A percentile compares a stretch with the other conserved stretches of the same genome.
These are phyloP conservation scores for Phallus indusiatus DNA, from an alignment of 768 basidiomycete species.

Conservation along the genomic window DNA sequence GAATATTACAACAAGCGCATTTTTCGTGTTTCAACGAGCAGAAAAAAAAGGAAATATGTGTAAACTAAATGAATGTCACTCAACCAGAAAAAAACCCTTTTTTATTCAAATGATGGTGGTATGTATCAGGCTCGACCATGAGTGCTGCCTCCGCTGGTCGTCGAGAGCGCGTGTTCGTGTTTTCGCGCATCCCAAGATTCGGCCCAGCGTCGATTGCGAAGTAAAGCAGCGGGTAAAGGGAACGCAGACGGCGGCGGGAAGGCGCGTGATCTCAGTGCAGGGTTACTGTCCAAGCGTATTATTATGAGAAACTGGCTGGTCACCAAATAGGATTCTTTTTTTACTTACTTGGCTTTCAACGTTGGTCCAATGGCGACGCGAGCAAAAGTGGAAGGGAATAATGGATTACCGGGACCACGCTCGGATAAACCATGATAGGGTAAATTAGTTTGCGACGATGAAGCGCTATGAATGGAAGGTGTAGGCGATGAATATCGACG, in stretches of 20 bases:
- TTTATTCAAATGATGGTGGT: too few species aligned
- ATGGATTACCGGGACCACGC: constrained; percentile 59
- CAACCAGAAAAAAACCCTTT: too few species aligned
- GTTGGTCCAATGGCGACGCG: constrained; percentile 58
- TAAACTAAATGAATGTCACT: too few species aligned
- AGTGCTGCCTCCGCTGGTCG: constrained; percentile 28
- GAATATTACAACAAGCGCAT: not conserved
- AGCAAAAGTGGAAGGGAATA: constrained; percentile 78
- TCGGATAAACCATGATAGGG: constrained; percentile 48
- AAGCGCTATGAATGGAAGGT: not conserved
- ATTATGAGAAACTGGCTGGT: not conserved
- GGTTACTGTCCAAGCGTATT: constrained; percentile 13
- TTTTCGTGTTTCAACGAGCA: too few species aligned
- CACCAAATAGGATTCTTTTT: too few species aligned
- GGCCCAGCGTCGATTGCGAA: constrained; percentile 15
- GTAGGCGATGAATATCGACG: not conserved
- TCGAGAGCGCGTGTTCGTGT: constrained; percentile 36
- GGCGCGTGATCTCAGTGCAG: constrained; percentile 20
- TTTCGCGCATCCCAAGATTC: constrained; percentile 31
- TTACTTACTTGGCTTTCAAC: constrained; percentile 42
- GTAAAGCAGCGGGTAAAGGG: constrained; percentile 18
- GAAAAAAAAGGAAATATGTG: too few species aligned
- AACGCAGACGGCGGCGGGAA: constrained; percentile 21
- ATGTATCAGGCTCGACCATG: not conserved
- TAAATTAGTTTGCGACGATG: constrained; percentile 13